Percentiles rank a stretch among this genome's conserved stretches.
phyloP scores from a whole-genome alignment of 495 filamentous ascomycete genomes.

The Amniculicola lignicola region DNA sequence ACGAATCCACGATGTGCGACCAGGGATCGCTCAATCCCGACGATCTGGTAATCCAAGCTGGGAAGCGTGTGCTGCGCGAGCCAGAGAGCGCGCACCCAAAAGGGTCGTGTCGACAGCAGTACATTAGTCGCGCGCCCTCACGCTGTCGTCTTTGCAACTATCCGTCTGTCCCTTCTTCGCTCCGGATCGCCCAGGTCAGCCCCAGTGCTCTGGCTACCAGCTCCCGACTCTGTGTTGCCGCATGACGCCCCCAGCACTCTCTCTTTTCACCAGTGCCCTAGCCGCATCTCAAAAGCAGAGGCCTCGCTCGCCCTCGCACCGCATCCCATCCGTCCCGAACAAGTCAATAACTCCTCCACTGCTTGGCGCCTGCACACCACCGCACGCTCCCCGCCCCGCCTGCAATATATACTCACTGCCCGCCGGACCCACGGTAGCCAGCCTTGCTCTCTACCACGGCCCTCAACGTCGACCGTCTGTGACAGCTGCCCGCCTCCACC shows the following conservation, averaged over 20 bases:
- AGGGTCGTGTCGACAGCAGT: constrained; percentile 17
- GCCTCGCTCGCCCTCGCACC: constrained; percentile 17
- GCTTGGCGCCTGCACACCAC: constrained; percentile 17
- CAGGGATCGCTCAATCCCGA: constrained; percentile 29
- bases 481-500: not conserved
- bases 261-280: constrained; percentile 20
- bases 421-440: constrained; percentile 6
- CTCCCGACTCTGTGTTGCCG: constrained; percentile 10
- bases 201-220: constrained; percentile 15
- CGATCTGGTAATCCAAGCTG: constrained; percentile 31
- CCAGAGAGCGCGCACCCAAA: constrained; percentile 16
- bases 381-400: constrained; percentile 11
- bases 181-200: constrained; percentile 32
- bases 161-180: not conserved
- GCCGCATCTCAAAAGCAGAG: constrained; percentile 30
- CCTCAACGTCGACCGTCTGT: not conserved
- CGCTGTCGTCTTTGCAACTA: constrained; percentile 6
- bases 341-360: constrained; percentile 22
- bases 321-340: constrained; percentile 19
- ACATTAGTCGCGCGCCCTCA: constrained; percentile 26
- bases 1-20: constrained; percentile 33
- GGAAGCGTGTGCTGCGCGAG: constrained; percentile 23
- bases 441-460: constrained; percentile 2
- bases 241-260: constrained; percentile 16
- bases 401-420: constrained; percentile 18